Evolutionary conservation across 257 asterid genomes (phyloP).

Genomic region (Solanum piurae): DNA sequence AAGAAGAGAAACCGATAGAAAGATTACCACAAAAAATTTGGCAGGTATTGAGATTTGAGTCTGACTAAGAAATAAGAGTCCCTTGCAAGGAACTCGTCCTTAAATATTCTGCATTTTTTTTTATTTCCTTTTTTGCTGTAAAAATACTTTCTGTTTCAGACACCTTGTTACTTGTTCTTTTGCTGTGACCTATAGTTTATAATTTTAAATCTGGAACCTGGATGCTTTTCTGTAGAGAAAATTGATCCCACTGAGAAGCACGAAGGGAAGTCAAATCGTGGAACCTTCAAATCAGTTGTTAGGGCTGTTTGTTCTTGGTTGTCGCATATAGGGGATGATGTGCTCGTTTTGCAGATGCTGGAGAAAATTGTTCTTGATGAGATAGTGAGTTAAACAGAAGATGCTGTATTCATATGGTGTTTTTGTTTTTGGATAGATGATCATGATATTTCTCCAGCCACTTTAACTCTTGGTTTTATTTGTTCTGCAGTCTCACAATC

Average conservation of each 20-base stretch:
- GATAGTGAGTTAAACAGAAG: slow-evolving; percentile 39
- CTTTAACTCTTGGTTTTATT: not conserved
- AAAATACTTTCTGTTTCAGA: not conserved
- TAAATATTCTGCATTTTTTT: not conserved
- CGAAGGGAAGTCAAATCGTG: slow-evolving; percentile 36
- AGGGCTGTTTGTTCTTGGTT: slow-evolving; percentile 39
- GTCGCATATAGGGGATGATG: slow-evolving; percentile 62
- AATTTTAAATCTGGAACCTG: not conserved
- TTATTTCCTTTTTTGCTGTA: not conserved
- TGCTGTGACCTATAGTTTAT: not conserved
- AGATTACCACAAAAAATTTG: not conserved
- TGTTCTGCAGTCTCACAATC: slow-evolving; percentile 40
- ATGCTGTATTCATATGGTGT: not conserved
- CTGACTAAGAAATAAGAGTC: not conserved
- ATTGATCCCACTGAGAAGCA: slow-evolving; percentile 10
- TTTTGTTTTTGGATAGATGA: not conserved
- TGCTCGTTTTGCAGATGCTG: slow-evolving; percentile 55
- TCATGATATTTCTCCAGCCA: not conserved
- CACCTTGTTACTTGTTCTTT: not conserved
- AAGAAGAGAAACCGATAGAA: not conserved
- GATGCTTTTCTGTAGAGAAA: slow-evolving; percentile 37
- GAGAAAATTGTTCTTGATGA: slow-evolving; percentile 62
- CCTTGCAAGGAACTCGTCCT: not conserved
- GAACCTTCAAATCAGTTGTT: slow-evolving; percentile 40
- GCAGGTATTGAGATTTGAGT: not conserved